Evolutionary conservation across 257 asterid genomes (phyloP).

Genomic region (Capsicum baccatum): DNA sequence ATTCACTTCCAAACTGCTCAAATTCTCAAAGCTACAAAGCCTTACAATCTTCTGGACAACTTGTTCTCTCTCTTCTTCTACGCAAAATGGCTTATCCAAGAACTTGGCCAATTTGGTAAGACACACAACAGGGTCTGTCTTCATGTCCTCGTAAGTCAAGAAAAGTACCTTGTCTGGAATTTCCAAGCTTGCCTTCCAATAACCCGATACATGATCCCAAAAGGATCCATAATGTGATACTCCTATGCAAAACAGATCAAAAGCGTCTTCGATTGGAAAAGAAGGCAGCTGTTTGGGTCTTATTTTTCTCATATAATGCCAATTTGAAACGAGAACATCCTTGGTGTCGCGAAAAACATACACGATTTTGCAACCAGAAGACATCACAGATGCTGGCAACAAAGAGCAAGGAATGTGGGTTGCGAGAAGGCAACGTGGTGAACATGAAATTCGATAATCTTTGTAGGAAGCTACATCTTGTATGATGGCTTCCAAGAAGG

Average conservation of each 20-base stretch:
- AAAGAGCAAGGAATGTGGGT: background rate
- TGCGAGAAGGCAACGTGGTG: background rate
- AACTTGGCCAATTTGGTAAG: background rate
- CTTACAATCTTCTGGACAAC: background rate
- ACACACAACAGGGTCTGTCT: background rate
- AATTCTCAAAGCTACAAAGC: constrained; percentile 20
- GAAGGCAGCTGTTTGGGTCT: background rate
- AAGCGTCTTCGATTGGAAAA: background rate
- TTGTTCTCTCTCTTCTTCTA: background rate
- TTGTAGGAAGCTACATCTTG: background rate
- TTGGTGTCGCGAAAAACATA: background rate
- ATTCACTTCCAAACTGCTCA: background rate
- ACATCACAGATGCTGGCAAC: background rate
- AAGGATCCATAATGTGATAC: background rate
- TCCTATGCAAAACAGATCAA: background rate
- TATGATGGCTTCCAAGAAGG: background rate
- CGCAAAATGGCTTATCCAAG: background rate
- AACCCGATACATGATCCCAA: background rate
- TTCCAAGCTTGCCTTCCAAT: constrained; percentile 13
- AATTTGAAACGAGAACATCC: background rate
- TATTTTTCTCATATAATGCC: background rate
- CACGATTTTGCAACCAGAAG: background rate
- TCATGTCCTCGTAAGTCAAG: constrained; percentile 6
- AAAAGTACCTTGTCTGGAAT: background rate
- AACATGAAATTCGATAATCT: background rate